Conservation (phyloP, 805 yeast species). For the Lipomyces kockii region DNA sequence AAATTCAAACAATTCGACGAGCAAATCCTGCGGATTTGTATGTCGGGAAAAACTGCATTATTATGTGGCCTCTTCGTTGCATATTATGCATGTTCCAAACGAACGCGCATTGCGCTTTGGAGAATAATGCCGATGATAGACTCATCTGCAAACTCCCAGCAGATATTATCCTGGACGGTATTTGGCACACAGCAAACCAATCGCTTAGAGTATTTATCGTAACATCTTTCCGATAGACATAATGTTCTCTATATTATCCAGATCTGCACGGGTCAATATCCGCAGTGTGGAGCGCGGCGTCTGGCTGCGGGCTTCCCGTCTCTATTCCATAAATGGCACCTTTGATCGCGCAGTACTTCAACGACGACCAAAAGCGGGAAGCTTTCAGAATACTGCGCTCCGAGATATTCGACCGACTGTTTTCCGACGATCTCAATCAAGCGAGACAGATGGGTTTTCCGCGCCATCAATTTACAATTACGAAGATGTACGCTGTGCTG, state of each 20-base stretch:
- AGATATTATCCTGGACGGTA: not conserved
- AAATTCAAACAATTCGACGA: not conserved
- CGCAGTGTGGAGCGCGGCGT: not conserved
- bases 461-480: constrained; percentile 19
- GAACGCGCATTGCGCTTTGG: too few species aligned
- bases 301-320: not conserved
- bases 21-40: too few species aligned
- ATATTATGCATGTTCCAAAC: too few species aligned
- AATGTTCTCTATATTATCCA: not conserved
- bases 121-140: too few species aligned
- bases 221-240: not conserved
- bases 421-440: not conserved
- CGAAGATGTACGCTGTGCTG: constrained; percentile 24
- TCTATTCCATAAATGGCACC: not conserved
- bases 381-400: not conserved
- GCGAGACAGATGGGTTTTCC: not conserved
- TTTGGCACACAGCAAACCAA: not conserved
- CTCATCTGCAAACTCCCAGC: too few species aligned
- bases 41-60: too few species aligned
- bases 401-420: not conserved
- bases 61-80: too few species aligned
- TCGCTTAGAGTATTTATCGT: not conserved
- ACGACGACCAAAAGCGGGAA: not conserved
- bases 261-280: not conserved
- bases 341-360: not conserved